These are phyloP conservation scores for Thozetella sp. DNA, from an alignment of 495 filamentous ascomycete species.

Conservation along the genomic window DNA sequence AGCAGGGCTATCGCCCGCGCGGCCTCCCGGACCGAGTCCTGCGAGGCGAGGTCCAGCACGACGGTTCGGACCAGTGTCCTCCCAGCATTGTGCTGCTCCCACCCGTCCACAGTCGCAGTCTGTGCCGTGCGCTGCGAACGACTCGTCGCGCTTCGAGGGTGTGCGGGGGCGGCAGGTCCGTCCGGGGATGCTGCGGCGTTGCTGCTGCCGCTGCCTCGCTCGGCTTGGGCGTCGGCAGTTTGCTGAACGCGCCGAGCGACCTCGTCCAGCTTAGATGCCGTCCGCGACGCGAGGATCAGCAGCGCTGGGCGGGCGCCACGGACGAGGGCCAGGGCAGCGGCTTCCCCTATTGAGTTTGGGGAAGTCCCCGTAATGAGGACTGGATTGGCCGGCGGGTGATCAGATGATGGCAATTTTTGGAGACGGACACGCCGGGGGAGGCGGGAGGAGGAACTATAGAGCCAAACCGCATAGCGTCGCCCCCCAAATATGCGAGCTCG, in stretches of 20 bases:
- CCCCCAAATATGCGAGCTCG: neutral
- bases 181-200: neutral
- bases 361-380: conserved; percentile 21
- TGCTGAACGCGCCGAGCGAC: conserved; percentile 6
- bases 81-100: neutral
- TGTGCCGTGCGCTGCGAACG: conserved; percentile 1
- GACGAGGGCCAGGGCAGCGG: conserved; percentile 14
- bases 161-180: neutral
- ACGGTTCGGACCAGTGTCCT: conserved; percentile 6
- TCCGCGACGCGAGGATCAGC: conserved; percentile 20
- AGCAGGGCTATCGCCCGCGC: conserved; percentile 7
- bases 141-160: conserved; percentile 1
- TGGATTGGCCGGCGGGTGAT: conserved; percentile 24
- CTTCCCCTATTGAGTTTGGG: conserved; percentile 15
- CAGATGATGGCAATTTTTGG: conserved; percentile 24
- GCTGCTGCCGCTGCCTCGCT: too few relatives aligned
- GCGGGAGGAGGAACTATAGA: neutral
- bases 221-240: conserved; percentile 1
- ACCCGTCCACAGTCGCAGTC: neutral
- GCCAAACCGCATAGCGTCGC: neutral
- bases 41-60: conserved; percentile 8
- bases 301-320: conserved; percentile 7
- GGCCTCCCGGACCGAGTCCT: conserved; percentile 9
- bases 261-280: conserved; percentile 8
- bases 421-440: neutral